A percentile compares a stretch with the other conserved stretches of the same genome.
Conservation (phyloP, 768 basidiomycete species). For the Agaricus blazei region DNA sequence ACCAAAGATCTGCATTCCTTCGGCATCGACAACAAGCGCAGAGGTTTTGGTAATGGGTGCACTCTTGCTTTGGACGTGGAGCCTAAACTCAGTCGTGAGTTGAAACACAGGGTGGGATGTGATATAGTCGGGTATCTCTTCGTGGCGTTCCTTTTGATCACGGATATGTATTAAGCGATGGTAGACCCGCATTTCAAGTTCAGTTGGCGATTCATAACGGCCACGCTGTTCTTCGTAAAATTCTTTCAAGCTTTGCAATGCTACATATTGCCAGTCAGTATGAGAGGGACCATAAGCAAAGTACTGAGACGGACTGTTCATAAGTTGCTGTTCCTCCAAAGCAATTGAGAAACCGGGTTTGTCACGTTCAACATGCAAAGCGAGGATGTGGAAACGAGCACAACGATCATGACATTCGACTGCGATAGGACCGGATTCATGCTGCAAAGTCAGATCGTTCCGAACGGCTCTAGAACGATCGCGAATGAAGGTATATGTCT, state of each 20-base stretch:
- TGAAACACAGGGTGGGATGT: constrained; percentile 72
- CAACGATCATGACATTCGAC: constrained; percentile 93
- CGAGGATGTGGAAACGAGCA: constrained; percentile 89
- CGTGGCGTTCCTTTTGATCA: constrained; percentile 73
- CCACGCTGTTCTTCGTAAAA: constrained; percentile 84
- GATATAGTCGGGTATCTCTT: constrained; percentile 65
- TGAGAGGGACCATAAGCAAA: constrained; percentile 1
- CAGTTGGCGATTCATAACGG: constrained; percentile 67
- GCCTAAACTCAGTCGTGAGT: constrained; percentile 75
- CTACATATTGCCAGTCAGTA: constrained; percentile 31
- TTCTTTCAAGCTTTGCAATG: constrained; percentile 87
- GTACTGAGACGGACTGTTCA: constrained; percentile 65
- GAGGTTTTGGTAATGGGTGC: constrained; percentile 70
- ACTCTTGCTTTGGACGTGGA: constrained; percentile 75
- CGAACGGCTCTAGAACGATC: constrained; percentile 88
- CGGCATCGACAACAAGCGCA: constrained; percentile 52
- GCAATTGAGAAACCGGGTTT: constrained; percentile 51
- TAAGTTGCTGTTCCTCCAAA: constrained; percentile 84
- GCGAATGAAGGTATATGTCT: constrained; percentile 78
- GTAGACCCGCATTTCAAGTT: constrained; percentile 95
- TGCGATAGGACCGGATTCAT: constrained; percentile 66
- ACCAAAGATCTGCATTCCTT: constrained; percentile 65
- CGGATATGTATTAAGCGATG: constrained; percentile 89
- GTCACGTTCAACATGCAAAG: constrained; percentile 64
- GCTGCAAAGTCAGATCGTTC: constrained; percentile 94